These are phyloP conservation scores for Mimosa bimucronata DNA, from an alignment of 306 rosid species.

Conservation along the genomic window DNA sequence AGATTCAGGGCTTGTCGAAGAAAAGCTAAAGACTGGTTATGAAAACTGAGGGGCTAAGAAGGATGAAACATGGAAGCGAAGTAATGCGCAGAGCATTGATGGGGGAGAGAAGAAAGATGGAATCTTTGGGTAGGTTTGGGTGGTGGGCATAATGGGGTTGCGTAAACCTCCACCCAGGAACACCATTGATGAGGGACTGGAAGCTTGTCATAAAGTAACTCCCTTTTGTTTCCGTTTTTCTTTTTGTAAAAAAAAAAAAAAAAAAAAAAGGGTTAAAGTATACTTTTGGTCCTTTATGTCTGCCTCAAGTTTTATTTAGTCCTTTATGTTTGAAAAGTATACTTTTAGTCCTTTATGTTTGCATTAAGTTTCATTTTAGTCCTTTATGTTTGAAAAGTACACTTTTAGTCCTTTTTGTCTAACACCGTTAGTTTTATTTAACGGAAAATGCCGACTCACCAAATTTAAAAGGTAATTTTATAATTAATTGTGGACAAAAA, in stretches of 20 bases:
- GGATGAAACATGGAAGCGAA: not conserved
- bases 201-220: not conserved
- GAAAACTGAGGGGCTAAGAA: not conserved
- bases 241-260: not conserved
- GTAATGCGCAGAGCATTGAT: constrained; percentile 14
- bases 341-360: too few relatives aligned
- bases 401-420: too few relatives aligned
- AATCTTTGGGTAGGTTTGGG: not conserved
- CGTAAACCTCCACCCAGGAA: constrained; percentile 40
- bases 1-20: not conserved
- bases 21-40: not conserved
- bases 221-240: constrained; percentile 2
- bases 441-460: too few relatives aligned
- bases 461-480: too few relatives aligned
- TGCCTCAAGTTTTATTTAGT: too few relatives aligned
- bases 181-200: constrained; percentile 31
- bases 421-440: too few relatives aligned
- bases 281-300: too few relatives aligned
- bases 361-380: too few relatives aligned
- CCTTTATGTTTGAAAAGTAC: too few relatives aligned
- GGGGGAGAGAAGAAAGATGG: not conserved
- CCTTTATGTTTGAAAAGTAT: too few relatives aligned
- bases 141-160: constrained; percentile 38
- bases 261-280: too few relatives aligned
- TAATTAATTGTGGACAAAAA: too few relatives aligned